phyloP scores from a whole-genome alignment of 768 basidiomycete genomes.

The Coprinopsis cinerea region DNA sequence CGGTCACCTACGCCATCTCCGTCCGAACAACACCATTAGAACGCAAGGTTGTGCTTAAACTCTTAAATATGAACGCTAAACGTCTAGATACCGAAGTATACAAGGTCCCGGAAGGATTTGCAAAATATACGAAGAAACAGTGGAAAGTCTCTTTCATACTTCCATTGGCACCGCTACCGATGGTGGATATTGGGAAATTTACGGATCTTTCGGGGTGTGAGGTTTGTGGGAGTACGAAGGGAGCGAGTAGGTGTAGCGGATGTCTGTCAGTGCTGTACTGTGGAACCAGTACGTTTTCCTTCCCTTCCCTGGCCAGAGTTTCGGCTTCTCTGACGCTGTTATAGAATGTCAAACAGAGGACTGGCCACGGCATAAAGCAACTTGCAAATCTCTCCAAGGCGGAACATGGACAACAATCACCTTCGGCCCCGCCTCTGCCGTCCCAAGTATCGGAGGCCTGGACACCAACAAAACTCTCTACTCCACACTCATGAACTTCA shows the following conservation, averaged over 20 bases:
- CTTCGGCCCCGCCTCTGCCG: slow-evolving; percentile 13
- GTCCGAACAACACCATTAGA: slow-evolving; percentile 23
- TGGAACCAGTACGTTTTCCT: slow-evolving; percentile 22
- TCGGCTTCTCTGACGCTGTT: neutral
- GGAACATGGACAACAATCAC: slow-evolving; percentile 31
- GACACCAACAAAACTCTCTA: neutral
- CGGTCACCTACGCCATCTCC: neutral
- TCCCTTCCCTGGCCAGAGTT: neutral
- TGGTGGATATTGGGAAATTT: slow-evolving; percentile 32
- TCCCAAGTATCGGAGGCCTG: neutral
- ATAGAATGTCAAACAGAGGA: slow-evolving; percentile 36
- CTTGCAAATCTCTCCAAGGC: slow-evolving; percentile 32
- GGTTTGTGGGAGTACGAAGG: slow-evolving; percentile 30
- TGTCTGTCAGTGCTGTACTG: slow-evolving; percentile 33
- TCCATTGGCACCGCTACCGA: slow-evolving; percentile 28
- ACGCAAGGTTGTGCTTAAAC: slow-evolving; percentile 25
- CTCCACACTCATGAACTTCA: slow-evolving; percentile 17
- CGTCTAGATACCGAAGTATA: slow-evolving; percentile 22
- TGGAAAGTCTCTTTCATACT: slow-evolving; percentile 29
- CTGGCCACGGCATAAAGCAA: slow-evolving; percentile 32
- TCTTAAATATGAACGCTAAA: slow-evolving; percentile 27
- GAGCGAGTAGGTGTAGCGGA: slow-evolving; percentile 25
- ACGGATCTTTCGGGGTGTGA: slow-evolving; percentile 29
- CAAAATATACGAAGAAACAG: slow-evolving; percentile 16
- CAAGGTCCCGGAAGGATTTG: slow-evolving; percentile 10